Base-by-base conservation (phyloP, 1,284 basidiomycete species). In the Rhodotorula glutinis region DNA sequence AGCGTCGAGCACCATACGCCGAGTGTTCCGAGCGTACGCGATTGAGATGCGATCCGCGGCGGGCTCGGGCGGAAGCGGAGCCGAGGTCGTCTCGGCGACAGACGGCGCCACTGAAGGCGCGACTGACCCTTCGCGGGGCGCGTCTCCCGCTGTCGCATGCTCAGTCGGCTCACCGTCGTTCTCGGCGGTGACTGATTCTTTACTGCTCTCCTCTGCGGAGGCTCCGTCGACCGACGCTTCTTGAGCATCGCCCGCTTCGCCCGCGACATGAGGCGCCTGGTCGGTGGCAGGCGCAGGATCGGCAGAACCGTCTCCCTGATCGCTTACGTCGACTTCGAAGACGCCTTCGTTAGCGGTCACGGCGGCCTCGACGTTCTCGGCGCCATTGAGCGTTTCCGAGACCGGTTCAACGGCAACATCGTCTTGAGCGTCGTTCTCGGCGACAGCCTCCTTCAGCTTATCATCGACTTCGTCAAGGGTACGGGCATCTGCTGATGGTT, bases 1-100 rank as follows among this genome's bases (percentile, higher is more conserved):
- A 4, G 94, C 89, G 78, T 98, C 90, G 67, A 98, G 84, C 33
- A 94, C 88, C 55, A 98, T 83, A 46, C 95, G 84, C 64, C 91
- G 84, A 64, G 87, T 87, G 57, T 91, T 91, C 52, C 88, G 88
- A 68, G 92, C 92, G 78, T 95, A 98, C 1, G 95, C 88, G 75
- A 97, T 90, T 19, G 91, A 94, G n/a, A 97, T 76, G 27, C 83
- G 77, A 75, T 84, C 81, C 61, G 78, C 65, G 9, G 76, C 74
- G 4, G 78, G 75, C 66, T 79, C 79, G 14, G 80, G 79, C 11
- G 77, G 75, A 2, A 59, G 43, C 11, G 49, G 49, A 16, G 49
- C 49, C 38, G 57, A 23, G 4, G 38, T 4, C 10, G 55, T 40
- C 23, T 44, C 58, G 19, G 56, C 52, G 27, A 43, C 27, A 16